Evolutionary conservation across 306 rosid species (phyloP).

Genomic region (Comarum palustre): DNA sequence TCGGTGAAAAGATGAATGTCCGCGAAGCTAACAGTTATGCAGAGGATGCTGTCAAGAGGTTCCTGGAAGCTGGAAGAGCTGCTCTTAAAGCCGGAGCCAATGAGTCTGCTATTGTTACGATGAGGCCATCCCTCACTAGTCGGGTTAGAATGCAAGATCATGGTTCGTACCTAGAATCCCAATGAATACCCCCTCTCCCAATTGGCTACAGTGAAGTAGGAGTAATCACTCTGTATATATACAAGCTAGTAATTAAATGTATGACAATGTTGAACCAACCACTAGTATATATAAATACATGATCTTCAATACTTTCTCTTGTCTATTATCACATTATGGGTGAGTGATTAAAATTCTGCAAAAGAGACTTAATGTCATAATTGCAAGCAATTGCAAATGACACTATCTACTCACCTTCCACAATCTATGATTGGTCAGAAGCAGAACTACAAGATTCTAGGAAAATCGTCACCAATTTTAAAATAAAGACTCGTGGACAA

Average conservation of each 20-base stretch:
- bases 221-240: not conserved
- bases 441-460: not conserved
- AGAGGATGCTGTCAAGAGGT: conserved; percentile 90
- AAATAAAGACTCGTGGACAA: not conserved
- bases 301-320: not conserved
- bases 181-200: conserved; percentile 32
- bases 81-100: conserved; percentile 88
- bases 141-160: conserved; percentile 38
- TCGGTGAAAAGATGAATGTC: conserved; percentile 71
- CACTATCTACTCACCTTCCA: not conserved
- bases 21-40: conserved; percentile 78
- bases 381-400: not conserved
- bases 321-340: not conserved
- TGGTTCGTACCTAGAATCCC: conserved; percentile 23
- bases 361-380: not conserved
- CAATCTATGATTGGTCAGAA: not conserved
- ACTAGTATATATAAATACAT: too few relatives aligned
- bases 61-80: conserved; percentile 78
- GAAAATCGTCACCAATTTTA: not conserved
- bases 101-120: conserved; percentile 74
- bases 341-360: not conserved
- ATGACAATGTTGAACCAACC: not conserved
- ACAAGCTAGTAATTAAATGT: not conserved
- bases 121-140: conserved; percentile 92
- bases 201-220: not conserved